A percentile compares a stretch with the other conserved stretches of the same genome.
These are phyloP conservation scores for Pseudogymnoascus verrucosus DNA, from an alignment of 2,329 filamentous ascomycete genomes.

Conservation along the genomic window DNA sequence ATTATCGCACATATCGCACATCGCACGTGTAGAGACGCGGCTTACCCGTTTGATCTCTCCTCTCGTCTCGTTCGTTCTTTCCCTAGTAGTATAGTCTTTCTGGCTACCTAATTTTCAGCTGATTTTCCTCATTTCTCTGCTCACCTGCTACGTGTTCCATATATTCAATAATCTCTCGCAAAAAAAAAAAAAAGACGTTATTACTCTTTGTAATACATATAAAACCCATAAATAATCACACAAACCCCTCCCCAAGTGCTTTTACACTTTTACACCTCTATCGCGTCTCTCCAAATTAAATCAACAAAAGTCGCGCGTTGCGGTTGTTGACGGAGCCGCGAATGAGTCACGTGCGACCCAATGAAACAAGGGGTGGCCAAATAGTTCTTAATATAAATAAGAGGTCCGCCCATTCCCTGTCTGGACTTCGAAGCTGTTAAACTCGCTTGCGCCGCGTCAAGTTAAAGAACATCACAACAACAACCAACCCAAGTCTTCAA, in stretches of 20 bases:
- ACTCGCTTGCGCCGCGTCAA: constrained; percentile 4
- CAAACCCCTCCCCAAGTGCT: not conserved
- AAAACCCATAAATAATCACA: not conserved
- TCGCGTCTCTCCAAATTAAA: not conserved
- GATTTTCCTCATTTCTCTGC: not conserved
- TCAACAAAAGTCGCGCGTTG: not conserved
- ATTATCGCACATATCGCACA: not conserved
- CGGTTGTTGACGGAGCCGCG: not conserved
- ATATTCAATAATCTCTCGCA: not conserved
- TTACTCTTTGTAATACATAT: not conserved
- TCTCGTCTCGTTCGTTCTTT: not conserved
- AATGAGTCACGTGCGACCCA: not conserved
- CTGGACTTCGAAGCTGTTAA: not conserved
- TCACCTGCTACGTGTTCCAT: not conserved
- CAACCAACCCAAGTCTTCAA: constrained; percentile 8
- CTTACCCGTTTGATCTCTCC: not conserved
- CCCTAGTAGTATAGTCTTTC: not conserved
- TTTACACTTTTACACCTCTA: not conserved
- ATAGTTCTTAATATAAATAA: constrained; percentile 8
- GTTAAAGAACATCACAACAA: constrained; percentile 5
- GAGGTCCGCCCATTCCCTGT: constrained; percentile 5
- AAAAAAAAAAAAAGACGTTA: too few species aligned
- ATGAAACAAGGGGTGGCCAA: constrained; percentile 6
- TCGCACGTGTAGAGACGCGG: not conserved
- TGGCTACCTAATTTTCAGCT: not conserved